Conservation (phyloP, 2,329 filamentous ascomycete species). For the Fonsecaea multimorphosa region DNA sequence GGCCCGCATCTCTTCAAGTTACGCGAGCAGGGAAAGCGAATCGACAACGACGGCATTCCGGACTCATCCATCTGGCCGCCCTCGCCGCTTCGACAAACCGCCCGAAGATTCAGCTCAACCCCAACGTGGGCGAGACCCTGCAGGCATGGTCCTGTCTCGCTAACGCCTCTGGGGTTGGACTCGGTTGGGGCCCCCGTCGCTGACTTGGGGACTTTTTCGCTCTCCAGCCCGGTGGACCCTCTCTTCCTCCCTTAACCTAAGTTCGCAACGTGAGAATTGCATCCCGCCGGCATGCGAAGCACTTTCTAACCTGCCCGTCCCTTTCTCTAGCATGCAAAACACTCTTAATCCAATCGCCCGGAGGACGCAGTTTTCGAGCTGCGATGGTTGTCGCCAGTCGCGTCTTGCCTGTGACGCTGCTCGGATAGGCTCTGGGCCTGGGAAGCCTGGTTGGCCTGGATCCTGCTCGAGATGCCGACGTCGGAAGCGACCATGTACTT, state of each 20-base stretch:
- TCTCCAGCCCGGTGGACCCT: background rate
- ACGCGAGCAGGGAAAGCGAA: background rate
- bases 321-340: slow-evolving; percentile 1
- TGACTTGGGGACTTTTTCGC: background rate
- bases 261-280: background rate
- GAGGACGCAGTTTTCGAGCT: slow-evolving; percentile 20
- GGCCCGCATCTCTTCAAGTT: background rate
- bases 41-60: background rate
- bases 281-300: background rate
- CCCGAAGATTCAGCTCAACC: background rate
- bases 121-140: background rate
- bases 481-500: slow-evolving; percentile 34
- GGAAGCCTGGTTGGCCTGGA: slow-evolving; percentile 35
- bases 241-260: background rate
- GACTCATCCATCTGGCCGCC: background rate
- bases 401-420: slow-evolving; percentile 18
- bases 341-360: slow-evolving; percentile 1
- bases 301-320: background rate
- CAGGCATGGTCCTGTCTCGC: background rate
- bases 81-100: background rate
- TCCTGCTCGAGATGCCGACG: slow-evolving; percentile 38
- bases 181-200: background rate
- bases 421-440: slow-evolving; percentile 29
- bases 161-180: background rate
- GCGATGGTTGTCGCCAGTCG: slow-evolving; percentile 17